Base-by-base conservation (phyloP, 768 basidiomycete species). In the Rhodotorula babjevae region DNA sequence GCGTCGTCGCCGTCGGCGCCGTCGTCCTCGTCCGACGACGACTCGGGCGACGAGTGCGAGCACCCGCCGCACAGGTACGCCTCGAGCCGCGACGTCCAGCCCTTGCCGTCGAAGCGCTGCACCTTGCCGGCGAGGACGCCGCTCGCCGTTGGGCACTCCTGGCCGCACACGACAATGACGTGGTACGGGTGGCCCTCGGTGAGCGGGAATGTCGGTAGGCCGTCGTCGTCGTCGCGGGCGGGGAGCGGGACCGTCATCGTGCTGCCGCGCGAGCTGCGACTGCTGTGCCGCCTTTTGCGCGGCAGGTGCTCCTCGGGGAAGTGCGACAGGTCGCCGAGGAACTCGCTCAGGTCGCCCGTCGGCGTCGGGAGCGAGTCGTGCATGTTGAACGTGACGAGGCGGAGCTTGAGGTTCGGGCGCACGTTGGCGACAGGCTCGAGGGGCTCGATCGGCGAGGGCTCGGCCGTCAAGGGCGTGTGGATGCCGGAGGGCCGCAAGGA, bases 21-120 rank as follows among this genome's bases (percentile, higher is more conserved):
- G 19, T 14, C 31, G 33, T 16, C 61, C 7, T 49, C 47, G 21
- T 18, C 40, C 6, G 53, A 56, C 4, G 66, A 67, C 4, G 49
- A n/a, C 27, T 31, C 57, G 11, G n/a, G 67, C 49, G 31, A 63
- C 66, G 50, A 52, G 55, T 58, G 55, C 16, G 61, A 56, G 14
- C 58, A 47, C 3, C 76, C 77, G 21, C 77, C 69, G 57, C 74
- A 75, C n/a, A 79, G 69, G 68, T 76, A 79, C n/a, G 71, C 57
- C 64, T 78, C 76, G 49, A 79, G 69, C 42, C 69, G 59, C 16
- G 72, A 67, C 4, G 77, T 79, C 78, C 78, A 79, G 40, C 72
- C 72, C 33, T 62, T 52, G 0, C 75, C 75, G 33, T 69, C 68
- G 21, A 70, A 57, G 5, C 63, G 62, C 3, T 67, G 50, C 44